phyloP scores from a whole-genome alignment of 768 basidiomycete species.

The Ephemerocybe angulata region DNA sequence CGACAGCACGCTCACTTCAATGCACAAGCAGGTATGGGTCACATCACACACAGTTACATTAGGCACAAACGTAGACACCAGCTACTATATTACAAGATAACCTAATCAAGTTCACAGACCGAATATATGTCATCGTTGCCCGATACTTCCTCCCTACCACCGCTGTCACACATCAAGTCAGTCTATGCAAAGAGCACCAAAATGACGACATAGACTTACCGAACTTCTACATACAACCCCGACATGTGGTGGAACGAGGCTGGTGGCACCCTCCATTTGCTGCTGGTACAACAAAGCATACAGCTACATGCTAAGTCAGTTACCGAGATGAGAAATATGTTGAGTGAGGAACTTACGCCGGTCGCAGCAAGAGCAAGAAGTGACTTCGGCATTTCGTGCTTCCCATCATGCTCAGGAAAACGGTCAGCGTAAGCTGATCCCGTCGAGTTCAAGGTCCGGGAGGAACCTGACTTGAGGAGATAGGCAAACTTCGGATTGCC shows the following conservation, averaged over 20 bases:
- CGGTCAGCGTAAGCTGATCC: not conserved
- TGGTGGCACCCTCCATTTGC: not conserved
- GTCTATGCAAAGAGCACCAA: not conserved
- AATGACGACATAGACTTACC: not conserved
- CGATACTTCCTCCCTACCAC: not conserved
- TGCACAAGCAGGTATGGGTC: too few species aligned
- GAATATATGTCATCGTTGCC: not conserved
- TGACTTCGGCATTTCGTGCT: not conserved
- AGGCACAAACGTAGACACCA: too few species aligned
- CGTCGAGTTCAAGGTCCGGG: not conserved
- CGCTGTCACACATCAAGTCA: not conserved
- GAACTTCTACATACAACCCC: not conserved
- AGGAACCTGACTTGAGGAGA: not conserved
- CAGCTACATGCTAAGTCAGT: not conserved
- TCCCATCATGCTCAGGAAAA: not conserved
- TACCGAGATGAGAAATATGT: not conserved
- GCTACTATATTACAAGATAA: too few species aligned
- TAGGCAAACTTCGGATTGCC: not conserved
- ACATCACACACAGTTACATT: too few species aligned
- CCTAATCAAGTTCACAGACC: not conserved
- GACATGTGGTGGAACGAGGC: not conserved
- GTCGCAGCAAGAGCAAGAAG: not conserved
- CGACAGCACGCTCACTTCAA: too few species aligned
- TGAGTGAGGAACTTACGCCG: not conserved
- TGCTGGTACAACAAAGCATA: not conserved